Base-by-base conservation (phyloP, 73 alveolate genomes). In the Blepharisma japonicum region DNA sequence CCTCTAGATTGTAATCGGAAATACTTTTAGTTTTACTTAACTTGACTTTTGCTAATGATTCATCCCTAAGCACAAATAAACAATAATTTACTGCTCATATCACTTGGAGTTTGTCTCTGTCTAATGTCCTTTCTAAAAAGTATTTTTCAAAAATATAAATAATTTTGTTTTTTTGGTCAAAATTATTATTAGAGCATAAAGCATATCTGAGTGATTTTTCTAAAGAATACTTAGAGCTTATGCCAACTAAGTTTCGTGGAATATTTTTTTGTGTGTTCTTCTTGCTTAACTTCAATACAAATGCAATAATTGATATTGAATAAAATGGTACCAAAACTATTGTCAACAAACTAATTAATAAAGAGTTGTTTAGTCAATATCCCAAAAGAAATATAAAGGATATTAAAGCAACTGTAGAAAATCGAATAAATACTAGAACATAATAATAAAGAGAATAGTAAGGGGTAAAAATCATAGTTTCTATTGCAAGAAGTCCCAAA, bases 311-410 rank as follows among this genome's bases (percentile, higher is more conserved):
- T 18, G 5, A 20, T 8, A 18, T 14, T 14, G 23, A 8, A 2
- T 14, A 14, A 0, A 25, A 9, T 1, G 74, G 74, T 2, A 39
- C 47, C 18, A 61, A n/a, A 25, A 61, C 2, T 14, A 61, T 25
- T 8, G 50, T 61, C 2, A 61, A 3, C 14, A 61, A 20, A 61
- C 5, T 14, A n/a, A 25, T 2, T n/a, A 14, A 5, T 2, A 61
- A 14, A 61, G 74, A n/a, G 47, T 61, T 61, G 47, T 61, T 61
- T 61, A 39, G 5, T 25, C 14, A 14, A 39, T 61, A 61, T 2
- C 74, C 23, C 18, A 61, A 61, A n/a, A 14, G 47, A 25, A 61
- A 61, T 14, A 61, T 25, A n/a, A 61, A 61, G 39, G 74, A n/a
- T 18, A 25, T 61, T 20, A 61, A 2, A 18, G 50, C 14, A 61